Conservation (phyloP, 441 rosid genomes). For the Caryocar brasiliense region DNA sequence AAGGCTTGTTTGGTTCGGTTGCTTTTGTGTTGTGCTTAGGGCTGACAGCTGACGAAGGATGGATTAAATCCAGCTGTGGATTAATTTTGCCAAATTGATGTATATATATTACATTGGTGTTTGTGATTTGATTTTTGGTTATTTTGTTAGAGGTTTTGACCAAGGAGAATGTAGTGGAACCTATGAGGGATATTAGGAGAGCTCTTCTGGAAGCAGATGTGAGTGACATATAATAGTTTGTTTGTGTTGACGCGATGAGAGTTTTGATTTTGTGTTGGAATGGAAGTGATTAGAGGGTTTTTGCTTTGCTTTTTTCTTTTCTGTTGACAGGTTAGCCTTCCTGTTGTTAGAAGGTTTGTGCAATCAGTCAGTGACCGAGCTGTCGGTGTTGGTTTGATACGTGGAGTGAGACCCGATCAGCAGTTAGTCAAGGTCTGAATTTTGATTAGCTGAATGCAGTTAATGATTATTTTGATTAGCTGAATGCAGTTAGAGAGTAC, state of each 20-base stretch:
- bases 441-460: background rate
- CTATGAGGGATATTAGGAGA: slow-evolving; percentile 94
- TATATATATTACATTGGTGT: background rate
- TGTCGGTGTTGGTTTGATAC: slow-evolving; percentile 73
- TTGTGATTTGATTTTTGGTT: too few species aligned
- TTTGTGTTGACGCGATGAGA: too few species aligned
- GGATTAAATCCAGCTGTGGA: too few species aligned
- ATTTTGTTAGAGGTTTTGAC: slow-evolving; percentile 70
- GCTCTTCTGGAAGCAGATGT: slow-evolving; percentile 98
- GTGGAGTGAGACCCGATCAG: slow-evolving; percentile 94
- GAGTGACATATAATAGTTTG: slow-evolving; percentile 25
- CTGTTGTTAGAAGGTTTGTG: slow-evolving; percentile 94
- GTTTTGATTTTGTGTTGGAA: too few species aligned
- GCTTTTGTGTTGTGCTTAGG: background rate
- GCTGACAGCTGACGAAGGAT: too few species aligned
- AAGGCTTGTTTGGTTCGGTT: background rate
- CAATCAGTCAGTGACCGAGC: slow-evolving; percentile 85
- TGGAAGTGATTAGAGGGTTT: background rate
- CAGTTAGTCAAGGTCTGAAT: slow-evolving; percentile 77
- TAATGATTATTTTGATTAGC: background rate
- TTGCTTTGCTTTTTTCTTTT: background rate
- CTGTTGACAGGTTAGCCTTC: slow-evolving; percentile 81
- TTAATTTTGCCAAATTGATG: too few species aligned
- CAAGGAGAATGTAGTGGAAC: slow-evolving; percentile 85
- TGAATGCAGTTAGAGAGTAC: background rate